These are phyloP conservation scores for Ambrosiella beaveri DNA, from an alignment of 2,329 filamentous ascomycete species.

Conservation along the genomic window DNA sequence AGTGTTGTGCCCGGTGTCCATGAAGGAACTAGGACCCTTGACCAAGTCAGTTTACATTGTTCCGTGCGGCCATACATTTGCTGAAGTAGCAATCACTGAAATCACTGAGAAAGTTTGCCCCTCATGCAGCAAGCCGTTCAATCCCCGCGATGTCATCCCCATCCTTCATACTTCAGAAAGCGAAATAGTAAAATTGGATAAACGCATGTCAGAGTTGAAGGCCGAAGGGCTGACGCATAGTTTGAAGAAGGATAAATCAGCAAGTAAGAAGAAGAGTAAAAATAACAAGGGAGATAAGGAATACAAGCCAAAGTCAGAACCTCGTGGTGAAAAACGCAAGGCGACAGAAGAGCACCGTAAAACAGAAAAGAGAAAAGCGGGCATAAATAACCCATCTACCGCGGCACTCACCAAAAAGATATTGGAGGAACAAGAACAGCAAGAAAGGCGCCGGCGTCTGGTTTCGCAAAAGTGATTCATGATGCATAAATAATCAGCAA, in stretches of 20 bases:
- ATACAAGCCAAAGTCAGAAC: slow-evolving; percentile 20
- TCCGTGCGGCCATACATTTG: slow-evolving; percentile 89
- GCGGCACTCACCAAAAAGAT: slow-evolving; percentile 76
- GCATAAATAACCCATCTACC: slow-evolving; percentile 78
- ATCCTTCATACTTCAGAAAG: slow-evolving; percentile 56
- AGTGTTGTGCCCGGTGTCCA: slow-evolving; percentile 74
- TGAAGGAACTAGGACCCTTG: slow-evolving; percentile 64
- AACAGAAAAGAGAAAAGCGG: slow-evolving; percentile 26
- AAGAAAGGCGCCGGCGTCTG: slow-evolving; percentile 55
- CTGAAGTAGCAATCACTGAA: slow-evolving; percentile 69
- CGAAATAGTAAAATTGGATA: slow-evolving; percentile 51
- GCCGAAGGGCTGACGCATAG: slow-evolving; percentile 65
- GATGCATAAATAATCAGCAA: not conserved
- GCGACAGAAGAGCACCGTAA: slow-evolving; percentile 12
- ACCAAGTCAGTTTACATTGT: slow-evolving; percentile 77
- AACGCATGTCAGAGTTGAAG: slow-evolving; percentile 50
- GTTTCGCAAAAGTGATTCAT: slow-evolving; percentile 18
- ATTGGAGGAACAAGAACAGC: slow-evolving; percentile 67
- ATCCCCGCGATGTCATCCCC: slow-evolving; percentile 58
- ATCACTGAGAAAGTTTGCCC: slow-evolving; percentile 46
- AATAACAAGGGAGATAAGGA: slow-evolving; percentile 31
- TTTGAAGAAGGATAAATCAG: slow-evolving; percentile 60
- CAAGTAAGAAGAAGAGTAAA: slow-evolving; percentile 55
- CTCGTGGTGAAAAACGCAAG: slow-evolving; percentile 18
- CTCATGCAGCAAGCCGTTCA: slow-evolving; percentile 62